A percentile compares a stretch with the other conserved stretches of the same genome.
These are phyloP conservation scores for Capsella rubella DNA, from an alignment of 441 rosid species.

Conservation along the genomic window DNA sequence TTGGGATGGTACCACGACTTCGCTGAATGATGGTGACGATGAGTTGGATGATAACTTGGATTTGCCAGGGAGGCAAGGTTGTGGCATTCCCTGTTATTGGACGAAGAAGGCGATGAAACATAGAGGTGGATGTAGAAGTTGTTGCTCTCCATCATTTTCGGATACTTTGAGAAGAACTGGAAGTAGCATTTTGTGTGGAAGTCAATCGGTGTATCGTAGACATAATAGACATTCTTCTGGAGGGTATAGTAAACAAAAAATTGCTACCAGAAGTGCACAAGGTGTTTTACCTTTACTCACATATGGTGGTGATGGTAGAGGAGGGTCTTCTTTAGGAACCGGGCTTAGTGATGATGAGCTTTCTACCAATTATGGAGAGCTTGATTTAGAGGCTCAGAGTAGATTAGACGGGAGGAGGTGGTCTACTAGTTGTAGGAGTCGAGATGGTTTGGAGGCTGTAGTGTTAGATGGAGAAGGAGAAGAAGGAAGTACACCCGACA, in stretches of 20 bases:
- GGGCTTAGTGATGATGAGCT: slow-evolving; percentile 90
- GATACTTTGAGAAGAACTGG: slow-evolving; percentile 94
- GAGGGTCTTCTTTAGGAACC: slow-evolving; percentile 83
- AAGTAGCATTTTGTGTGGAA: slow-evolving; percentile 81
- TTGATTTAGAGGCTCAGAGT: slow-evolving; percentile 95
- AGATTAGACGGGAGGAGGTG: slow-evolving; percentile 98
- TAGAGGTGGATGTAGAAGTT: slow-evolving; percentile 75
- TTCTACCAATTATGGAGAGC: slow-evolving; percentile 89
- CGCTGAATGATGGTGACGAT: slow-evolving; percentile 75
- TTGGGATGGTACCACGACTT: slow-evolving; percentile 89
- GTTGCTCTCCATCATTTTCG: slow-evolving; percentile 92
- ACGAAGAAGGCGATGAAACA: slow-evolving; percentile 80
- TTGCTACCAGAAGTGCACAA: slow-evolving; percentile 71
- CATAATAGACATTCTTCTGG: slow-evolving; percentile 57
- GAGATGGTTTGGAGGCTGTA: slow-evolving; percentile 76
- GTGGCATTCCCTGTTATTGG: slow-evolving; percentile 98
- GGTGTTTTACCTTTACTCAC: slow-evolving; percentile 87
- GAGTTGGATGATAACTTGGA: slow-evolving; percentile 81
- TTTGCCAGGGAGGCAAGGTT: slow-evolving; percentile 86
- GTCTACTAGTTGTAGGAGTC: slow-evolving; percentile 91
- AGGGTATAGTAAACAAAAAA: slow-evolving; percentile 55
- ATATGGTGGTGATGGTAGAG: slow-evolving; percentile 64
- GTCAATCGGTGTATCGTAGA: slow-evolving; percentile 66
- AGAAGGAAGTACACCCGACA: slow-evolving; percentile 74
- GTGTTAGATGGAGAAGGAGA: slow-evolving; percentile 69